A percentile compares a stretch with the other conserved stretches of the same genome.
phyloP scores from a whole-genome alignment of 2,329 filamentous ascomycete genomes.

The Talaromyces sp. region DNA sequence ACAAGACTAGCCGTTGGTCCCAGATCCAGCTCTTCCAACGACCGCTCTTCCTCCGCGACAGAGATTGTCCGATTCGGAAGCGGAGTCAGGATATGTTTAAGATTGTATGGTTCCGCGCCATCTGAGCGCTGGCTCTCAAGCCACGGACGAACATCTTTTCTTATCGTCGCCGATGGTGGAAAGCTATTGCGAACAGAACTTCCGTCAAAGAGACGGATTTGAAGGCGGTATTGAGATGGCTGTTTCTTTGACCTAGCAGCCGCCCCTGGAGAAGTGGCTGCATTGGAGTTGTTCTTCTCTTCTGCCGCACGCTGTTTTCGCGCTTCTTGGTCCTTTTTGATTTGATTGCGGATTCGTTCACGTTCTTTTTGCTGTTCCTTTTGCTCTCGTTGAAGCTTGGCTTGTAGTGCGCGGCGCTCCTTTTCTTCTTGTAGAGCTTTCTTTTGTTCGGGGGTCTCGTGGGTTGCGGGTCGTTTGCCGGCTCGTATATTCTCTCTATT shows the following conservation, averaged over 20 bases:
- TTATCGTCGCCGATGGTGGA: constrained; percentile 59
- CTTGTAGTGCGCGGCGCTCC: constrained; percentile 56
- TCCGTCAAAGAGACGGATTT: constrained; percentile 81
- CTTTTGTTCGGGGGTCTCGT: constrained; percentile 4
- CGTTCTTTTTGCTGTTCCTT: constrained; percentile 66
- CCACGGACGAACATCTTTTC: constrained; percentile 69
- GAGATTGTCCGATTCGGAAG: constrained; percentile 71
- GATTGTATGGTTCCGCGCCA: constrained; percentile 66
- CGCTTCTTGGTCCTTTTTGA: constrained; percentile 72
- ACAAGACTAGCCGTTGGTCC: constrained; percentile 79
- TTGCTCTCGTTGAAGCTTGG: constrained; percentile 61
- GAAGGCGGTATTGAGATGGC: constrained; percentile 55
- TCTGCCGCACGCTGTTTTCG: constrained; percentile 54
- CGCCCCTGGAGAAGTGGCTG: constrained; percentile 18
- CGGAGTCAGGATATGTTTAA: constrained; percentile 80
- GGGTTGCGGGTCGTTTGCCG: constrained; percentile 18
- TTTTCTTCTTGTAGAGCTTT: constrained; percentile 10
- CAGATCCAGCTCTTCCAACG: constrained; percentile 67
- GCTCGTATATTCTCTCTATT: constrained; percentile 28
- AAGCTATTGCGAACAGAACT: constrained; percentile 73
- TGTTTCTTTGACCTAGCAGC: neutral
- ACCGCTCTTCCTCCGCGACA: constrained; percentile 67
- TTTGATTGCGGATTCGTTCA: constrained; percentile 67
- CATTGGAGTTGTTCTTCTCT: neutral
- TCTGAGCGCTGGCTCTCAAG: constrained; percentile 63